Evolutionary conservation across 768 basidiomycete species (phyloP).

Genomic region (Coprinopsis cinerea): DNA sequence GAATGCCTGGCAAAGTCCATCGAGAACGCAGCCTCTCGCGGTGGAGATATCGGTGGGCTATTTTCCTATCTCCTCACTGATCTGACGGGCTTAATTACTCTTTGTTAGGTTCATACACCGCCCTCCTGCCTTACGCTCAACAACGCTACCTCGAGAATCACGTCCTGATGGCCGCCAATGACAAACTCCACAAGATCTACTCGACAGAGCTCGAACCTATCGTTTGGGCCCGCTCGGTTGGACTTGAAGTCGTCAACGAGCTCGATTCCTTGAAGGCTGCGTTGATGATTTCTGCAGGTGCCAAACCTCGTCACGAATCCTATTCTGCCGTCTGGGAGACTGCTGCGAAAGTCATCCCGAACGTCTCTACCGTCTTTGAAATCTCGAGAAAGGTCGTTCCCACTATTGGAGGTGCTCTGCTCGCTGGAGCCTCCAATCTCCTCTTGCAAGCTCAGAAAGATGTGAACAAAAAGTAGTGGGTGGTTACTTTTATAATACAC

Average conservation of each 20-base stretch:
- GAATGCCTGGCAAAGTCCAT: conserved; percentile 66
- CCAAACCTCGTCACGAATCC: conserved; percentile 16
- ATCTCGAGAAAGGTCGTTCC: conserved; percentile 24
- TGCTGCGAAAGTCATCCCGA: conserved; percentile 43
- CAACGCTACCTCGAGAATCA: conserved; percentile 87
- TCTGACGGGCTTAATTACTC: background rate
- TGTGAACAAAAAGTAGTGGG: too few species aligned
- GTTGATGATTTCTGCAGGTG: conserved; percentile 76
- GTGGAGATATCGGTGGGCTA: conserved; percentile 77
- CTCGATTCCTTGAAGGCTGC: conserved; percentile 75
- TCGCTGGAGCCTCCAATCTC: conserved; percentile 24
- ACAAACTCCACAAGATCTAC: conserved; percentile 90
- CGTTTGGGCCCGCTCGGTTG: conserved; percentile 84
- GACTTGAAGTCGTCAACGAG: conserved; percentile 90
- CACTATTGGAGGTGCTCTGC: conserved; percentile 23
- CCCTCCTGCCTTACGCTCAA: conserved; percentile 70
- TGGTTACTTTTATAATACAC: background rate
- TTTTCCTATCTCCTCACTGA: background rate
- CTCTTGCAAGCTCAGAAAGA: conserved; percentile 1
- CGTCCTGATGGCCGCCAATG: conserved; percentile 73
- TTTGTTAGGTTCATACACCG: conserved; percentile 60
- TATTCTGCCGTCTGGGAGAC: conserved; percentile 25
- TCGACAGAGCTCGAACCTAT: conserved; percentile 56
- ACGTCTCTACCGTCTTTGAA: conserved; percentile 28
- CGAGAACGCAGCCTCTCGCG: conserved; percentile 45